Evolutionary conservation across 495 filamentous ascomycete species (phyloP).

Genomic region (Evernia prunastri): DNA sequence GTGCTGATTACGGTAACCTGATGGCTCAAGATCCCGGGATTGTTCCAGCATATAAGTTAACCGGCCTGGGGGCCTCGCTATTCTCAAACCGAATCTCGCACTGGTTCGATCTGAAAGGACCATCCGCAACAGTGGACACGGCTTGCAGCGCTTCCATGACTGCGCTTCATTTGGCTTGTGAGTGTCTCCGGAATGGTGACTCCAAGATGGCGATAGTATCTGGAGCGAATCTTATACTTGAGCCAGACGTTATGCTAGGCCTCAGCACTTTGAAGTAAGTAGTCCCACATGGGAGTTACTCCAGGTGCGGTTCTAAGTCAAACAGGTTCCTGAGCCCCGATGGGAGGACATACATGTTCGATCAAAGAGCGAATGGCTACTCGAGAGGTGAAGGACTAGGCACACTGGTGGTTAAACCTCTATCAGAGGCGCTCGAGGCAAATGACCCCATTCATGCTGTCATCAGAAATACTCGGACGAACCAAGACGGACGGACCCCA

Average conservation of each 20-base stretch:
- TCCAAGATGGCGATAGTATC: constrained; percentile 27
- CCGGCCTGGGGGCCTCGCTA: constrained; percentile 39
- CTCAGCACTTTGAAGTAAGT: constrained; percentile 13
- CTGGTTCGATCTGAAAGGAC: constrained; percentile 34
- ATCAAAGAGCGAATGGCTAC: constrained; percentile 38
- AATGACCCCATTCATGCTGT: constrained; percentile 36
- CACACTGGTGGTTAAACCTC: constrained; percentile 36
- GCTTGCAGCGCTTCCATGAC: constrained; percentile 37
- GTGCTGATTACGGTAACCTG: background rate
- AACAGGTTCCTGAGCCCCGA: constrained; percentile 21
- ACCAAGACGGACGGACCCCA: constrained; percentile 36
- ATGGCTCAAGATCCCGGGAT: background rate
- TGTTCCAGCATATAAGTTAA: background rate
- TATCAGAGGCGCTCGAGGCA: constrained; percentile 33
- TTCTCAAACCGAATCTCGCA: constrained; percentile 37
- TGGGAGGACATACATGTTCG: constrained; percentile 32
- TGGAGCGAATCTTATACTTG: constrained; percentile 32
- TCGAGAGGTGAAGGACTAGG: constrained; percentile 35
- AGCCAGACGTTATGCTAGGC: constrained; percentile 22
- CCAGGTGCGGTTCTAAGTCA: background rate
- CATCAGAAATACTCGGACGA: constrained; percentile 31
- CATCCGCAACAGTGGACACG: constrained; percentile 34
- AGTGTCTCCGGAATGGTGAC: constrained; percentile 30
- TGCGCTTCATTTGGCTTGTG: constrained; percentile 34
- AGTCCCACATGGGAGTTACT: background rate